Base-by-base conservation (phyloP, 1,139 yeast genomes). In the Taphrina populina region DNA sequence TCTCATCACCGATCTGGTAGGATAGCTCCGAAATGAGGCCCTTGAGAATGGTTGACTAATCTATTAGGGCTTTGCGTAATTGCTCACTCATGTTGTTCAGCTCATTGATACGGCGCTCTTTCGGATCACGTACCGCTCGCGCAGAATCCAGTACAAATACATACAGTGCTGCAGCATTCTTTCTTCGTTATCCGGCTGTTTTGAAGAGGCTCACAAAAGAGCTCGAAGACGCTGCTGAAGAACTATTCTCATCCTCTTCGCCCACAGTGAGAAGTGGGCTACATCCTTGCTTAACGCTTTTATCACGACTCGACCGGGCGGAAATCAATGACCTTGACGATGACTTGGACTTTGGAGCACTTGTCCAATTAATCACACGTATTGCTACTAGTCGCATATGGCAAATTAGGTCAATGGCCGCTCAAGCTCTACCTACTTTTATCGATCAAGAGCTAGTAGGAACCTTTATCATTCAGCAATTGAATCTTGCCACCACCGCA, bases 11-110 rank as follows among this genome's bases (percentile, higher is more conserved):
- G 17, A 33, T 52, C 15, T 49, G 46, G 58, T 54, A 37, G 29
- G 30, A 4, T 15, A 4, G 13, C 10, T n/a, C n/a, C n/a, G n/a
- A n/a, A n/a, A n/a, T 0, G 24, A 21, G 34, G 1, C 17, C 39
- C 19, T n/a, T 5, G 11, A 17, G 30, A 11, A 20, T 23, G 23
- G 15, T n/a, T 21, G 7, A 29, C 35, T n/a, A 29, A 52, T 20
- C 29, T 17, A 29, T 40, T 15, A 52, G 97, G 97, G 82, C 95
- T 0, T 77, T 92, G 29, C 75, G 96, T 64, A 92, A 92, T 67
- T 87, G 96, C 68, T 88, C 95, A 0, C 84, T 90, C 26, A 92
- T 92, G 97, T 74, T 92, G 37, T 92, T 88, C 67, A 83, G 95
- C 1, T 81, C 95, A 0, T 69, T 90, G 41, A 92, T 86, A 65